Conservation (phyloP, 1,139 yeast species). For the Kurtzmaniella quercitrusa region DNA sequence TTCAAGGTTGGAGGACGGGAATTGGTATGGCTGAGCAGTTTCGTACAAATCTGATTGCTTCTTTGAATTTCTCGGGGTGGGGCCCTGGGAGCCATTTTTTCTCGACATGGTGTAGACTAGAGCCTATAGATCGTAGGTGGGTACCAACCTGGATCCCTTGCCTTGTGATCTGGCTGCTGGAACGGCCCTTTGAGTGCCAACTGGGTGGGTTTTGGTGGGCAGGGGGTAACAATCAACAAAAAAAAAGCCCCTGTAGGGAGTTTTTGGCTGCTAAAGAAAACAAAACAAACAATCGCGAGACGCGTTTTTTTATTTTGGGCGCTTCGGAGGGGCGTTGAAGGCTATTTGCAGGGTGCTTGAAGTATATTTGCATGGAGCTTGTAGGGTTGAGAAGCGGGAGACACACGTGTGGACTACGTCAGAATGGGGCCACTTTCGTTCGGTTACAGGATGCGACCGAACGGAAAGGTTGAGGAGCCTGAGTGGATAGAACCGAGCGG, state of each 20-base stretch:
- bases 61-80: neutral
- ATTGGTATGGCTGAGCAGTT: slow-evolving; percentile 1
- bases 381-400: no score
- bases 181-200: neutral
- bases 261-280: slow-evolving; percentile 1
- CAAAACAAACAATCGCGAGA: slow-evolving; percentile 3
- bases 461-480: no score
- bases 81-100: neutral
- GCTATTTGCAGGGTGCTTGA: neutral
- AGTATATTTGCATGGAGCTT: no score
- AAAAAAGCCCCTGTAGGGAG: neutral
- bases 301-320: neutral
- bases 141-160: neutral
- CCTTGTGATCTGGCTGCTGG: neutral
- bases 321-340: neutral
- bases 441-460: no score
- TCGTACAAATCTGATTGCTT: neutral
- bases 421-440: no score
- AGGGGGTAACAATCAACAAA: neutral
- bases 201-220: neutral
- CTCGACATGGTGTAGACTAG: neutral
- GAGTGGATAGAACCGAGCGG: no score
- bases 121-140: neutral
- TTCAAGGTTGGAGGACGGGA: slow-evolving; percentile 19
- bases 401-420: no score